Evolutionary conservation across 208 protist genomes (phyloP).

Genomic region (Trypanosoma boissoni): DNA sequence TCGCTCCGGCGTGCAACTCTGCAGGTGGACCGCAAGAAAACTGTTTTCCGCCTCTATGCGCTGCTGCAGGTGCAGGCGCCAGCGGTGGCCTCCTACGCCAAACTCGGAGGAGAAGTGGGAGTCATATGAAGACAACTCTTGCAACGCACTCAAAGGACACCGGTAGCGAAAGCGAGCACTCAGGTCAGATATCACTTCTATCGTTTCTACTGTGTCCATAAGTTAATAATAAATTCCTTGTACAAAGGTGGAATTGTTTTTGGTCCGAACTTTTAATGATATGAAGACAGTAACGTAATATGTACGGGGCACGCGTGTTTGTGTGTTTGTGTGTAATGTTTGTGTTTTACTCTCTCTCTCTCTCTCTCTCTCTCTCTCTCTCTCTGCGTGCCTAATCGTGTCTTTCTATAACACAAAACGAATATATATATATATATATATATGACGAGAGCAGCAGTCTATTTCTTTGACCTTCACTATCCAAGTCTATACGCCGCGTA

Average conservation of each 20-base stretch:
- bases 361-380: no score
- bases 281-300: no score
- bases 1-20: slow-evolving; percentile 57
- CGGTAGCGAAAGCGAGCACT: slow-evolving; percentile 79
- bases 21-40: slow-evolving; percentile 80
- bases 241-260: neutral
- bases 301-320: no score
- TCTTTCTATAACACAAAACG: no score
- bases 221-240: neutral
- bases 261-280: no score
- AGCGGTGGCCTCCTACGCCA: slow-evolving; percentile 62
- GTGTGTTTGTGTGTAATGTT: no score
- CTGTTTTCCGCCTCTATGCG: slow-evolving; percentile 29
- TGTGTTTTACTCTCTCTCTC: neutral
- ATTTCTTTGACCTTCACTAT: no score
- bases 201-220: slow-evolving; percentile 60
- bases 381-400: no score
- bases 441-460: no score
- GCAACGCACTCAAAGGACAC: slow-evolving; percentile 63
- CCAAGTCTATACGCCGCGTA: no score
- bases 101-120: slow-evolving; percentile 83
- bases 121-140: slow-evolving; percentile 52
- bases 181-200: slow-evolving; percentile 62
- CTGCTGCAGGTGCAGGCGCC: slow-evolving; percentile 86
- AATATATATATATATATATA: no score